Evolutionary conservation across 805 yeast species (phyloP), one percentile per base, ranked within the genome.

Genomic region (Zygosaccharomyces siamensis): DNA sequence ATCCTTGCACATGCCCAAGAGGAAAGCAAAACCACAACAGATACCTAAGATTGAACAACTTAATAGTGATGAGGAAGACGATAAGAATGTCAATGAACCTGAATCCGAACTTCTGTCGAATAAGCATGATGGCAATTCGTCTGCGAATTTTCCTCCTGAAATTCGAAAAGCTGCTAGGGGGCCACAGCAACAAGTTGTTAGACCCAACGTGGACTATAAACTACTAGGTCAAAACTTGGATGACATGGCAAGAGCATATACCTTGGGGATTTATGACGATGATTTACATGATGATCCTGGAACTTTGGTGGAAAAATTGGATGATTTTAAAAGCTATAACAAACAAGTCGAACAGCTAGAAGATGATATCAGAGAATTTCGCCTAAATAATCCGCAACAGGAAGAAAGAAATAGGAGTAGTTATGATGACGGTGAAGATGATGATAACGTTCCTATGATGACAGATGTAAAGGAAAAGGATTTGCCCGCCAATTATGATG

Each of bases 201-300:
- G 16, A 6, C 66, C 68, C 5, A 54, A 50, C 14, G 58, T 70
- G 7, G 83, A 79, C 51, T 76, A 71, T 54, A 62, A 58, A 7
- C 55, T 71, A 1, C 49, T 77, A 26, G 73, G 72, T 21, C 69
- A 70, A 16, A 76, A 79, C 55, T 48, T 76, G 54, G 84, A 80
- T 43, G 72, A 76, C 3, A 77, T 81, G 83, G 84, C 79, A 0
- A 72, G 73, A 45, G 85, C 84, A 0, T 83, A 83, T 54, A 67
- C 72, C n/a, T 55, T 72, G 20, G 87, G 86, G 1, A 62, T 76
- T 54, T 81, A 79, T 57, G 85, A 81, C 57, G 86, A 79, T 51
- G 86, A 82, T 54, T 63, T 77, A 7, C 72, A 68, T 21, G 76
- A 80, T 0, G 73, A 74, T 43, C 68, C 67, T 5, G 86, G 86